Percentiles rank a stretch among this genome's conserved stretches.
phyloP scores from a whole-genome alignment of 257 asterid species.

The Fraxinus pennsylvanica region DNA sequence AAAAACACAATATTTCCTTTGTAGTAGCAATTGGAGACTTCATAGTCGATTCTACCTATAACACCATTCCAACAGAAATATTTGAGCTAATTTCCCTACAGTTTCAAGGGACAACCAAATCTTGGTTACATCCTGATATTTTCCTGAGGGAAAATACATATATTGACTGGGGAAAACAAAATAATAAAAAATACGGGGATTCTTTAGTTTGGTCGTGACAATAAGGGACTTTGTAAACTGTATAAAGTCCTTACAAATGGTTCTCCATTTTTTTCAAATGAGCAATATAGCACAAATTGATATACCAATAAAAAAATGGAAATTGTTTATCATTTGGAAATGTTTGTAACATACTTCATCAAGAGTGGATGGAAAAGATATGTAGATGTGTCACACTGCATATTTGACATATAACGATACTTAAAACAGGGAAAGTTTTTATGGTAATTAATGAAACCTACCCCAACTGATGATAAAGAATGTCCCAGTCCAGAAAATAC shows the following conservation, averaged over 20 bases:
- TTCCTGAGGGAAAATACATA: too few relatives aligned
- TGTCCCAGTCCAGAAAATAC: constrained; percentile 92
- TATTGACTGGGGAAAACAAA: not conserved
- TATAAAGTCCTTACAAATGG: not conserved
- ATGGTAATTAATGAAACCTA: constrained; percentile 39
- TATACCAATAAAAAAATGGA: not conserved
- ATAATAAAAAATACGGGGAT: not conserved
- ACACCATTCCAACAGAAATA: not conserved
- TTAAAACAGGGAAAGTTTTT: not conserved
- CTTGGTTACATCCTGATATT: too few relatives aligned
- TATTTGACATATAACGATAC: not conserved
- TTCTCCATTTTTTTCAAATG: not conserved
- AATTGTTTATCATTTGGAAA: not conserved
- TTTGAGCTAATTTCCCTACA: not conserved
- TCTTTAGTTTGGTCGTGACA: not conserved
- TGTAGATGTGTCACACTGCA: not conserved
- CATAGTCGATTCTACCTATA: not conserved
- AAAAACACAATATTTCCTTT: not conserved
- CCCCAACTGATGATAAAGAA: constrained; percentile 93
- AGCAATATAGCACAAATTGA: not conserved
- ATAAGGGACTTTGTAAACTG: not conserved
- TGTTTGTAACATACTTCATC: not conserved
- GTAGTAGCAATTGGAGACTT: not conserved
- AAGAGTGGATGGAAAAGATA: not conserved
- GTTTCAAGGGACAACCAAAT: not conserved